Evolutionary conservation across 176 grass and related monocot species (phyloP), one percentile per base, ranked within the genome.

Genomic region (Eragrostis nindensis): DNA sequence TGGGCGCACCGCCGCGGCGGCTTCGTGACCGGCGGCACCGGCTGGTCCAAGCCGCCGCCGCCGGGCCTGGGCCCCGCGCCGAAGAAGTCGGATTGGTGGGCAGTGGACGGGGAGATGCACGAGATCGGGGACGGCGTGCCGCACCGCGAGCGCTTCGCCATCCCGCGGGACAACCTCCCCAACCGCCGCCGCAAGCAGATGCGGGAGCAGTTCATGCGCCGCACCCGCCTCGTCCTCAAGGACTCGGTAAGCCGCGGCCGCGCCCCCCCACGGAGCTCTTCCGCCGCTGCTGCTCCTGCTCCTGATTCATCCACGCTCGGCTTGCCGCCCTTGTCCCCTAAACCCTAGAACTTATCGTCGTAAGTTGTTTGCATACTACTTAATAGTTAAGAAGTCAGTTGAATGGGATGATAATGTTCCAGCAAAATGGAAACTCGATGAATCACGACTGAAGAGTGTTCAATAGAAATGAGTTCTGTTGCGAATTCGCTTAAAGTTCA

Each of bases 191-290:
- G 95, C 62, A 95, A 98, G 88, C 95, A 98, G 85, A 94, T 98
- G 90, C 87, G 95, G 6, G 92, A 98, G 70, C 92, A 95, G 84
- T 98, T 98, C 92, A 98, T 98, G 95, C 95, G 90, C 71, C 86
- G 92, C 75, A 98, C 95, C 52, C 90, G 92, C 70, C 92, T 98
- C 75, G 86, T 91, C 47, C 83, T 98, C 67, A 98, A 93, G 45
- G 95, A 98, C 74, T 87, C 88, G 67, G 95, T 98, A 91, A 80
- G 63, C 13, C 65, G 8, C 70, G 1, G 3, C 46, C 32, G 50
- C 18, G 5, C 52, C 19, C 70, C 25, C 22, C 24, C n/a, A n/a
- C n/a, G 56, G n/a, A 61, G 10, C 57, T 63, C 12, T 26, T 5
- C 27, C 26, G 24, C 4, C 30, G 41, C 29, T 73, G 52, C 32